These are phyloP conservation scores for Cystofilobasidium capitatum DNA, from an alignment of 768 basidiomycete genomes.

Conservation along the genomic window DNA sequence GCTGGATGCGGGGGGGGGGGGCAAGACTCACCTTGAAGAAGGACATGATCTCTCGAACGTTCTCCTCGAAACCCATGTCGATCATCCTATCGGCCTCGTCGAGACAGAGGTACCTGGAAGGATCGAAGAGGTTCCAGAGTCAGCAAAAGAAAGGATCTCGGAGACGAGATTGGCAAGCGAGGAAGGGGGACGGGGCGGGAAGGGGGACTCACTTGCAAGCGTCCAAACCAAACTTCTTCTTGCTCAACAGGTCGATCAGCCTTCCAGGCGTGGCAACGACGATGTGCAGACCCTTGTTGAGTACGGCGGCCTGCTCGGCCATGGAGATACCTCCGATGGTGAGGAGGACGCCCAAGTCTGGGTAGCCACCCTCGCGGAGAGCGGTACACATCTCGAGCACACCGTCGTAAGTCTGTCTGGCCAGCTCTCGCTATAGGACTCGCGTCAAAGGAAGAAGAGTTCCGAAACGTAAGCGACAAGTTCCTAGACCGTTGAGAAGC, in stretches of 20 bases:
- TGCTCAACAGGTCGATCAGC: slow-evolving; percentile 95
- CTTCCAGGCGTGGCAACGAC: slow-evolving; percentile 95
- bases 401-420: slow-evolving; percentile 94
- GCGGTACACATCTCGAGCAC: slow-evolving; percentile 74
- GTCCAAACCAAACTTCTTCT: slow-evolving; percentile 81
- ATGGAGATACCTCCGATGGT: slow-evolving; percentile 98
- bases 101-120: slow-evolving; percentile 69
- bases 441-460: background rate
- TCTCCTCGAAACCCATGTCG: slow-evolving; percentile 92
- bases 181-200: background rate
- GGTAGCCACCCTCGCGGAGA: slow-evolving; percentile 73
- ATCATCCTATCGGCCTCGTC: slow-evolving; percentile 99
- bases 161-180: background rate
- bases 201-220: slow-evolving; percentile 62
- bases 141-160: background rate
- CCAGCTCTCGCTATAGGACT: slow-evolving; percentile 60
- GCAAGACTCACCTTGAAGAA: slow-evolving; percentile 71
- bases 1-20: background rate
- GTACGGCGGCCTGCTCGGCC: slow-evolving; percentile 87
- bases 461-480: background rate
- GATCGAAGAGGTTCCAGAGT: background rate
- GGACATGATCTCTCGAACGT: slow-evolving; percentile 63
- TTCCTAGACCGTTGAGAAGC: background rate
- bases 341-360: slow-evolving; percentile 67
- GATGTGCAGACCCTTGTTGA: slow-evolving; percentile 85